These are phyloP conservation scores for Hypoxylon lenormandii DNA, from an alignment of 495 filamentous ascomycete genomes.

Conservation along the genomic window DNA sequence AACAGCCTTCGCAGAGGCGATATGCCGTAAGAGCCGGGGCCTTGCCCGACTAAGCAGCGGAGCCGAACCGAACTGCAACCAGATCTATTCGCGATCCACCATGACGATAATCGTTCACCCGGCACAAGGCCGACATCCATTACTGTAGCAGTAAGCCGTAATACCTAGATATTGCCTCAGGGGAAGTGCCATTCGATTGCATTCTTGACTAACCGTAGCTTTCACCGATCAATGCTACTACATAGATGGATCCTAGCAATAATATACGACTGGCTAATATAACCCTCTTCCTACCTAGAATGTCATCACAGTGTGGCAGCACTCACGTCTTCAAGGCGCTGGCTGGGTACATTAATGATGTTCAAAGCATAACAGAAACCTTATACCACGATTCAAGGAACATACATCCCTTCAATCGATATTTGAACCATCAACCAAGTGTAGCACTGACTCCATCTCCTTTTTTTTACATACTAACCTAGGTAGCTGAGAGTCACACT, in stretches of 20 bases:
- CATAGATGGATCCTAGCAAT: neutral
- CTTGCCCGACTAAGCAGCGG: constrained; percentile 16
- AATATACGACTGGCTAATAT: neutral
- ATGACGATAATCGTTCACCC: constrained; percentile 5
- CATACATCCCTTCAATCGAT: no score
- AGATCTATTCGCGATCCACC: constrained; percentile 3
- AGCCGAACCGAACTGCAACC: constrained; percentile 27
- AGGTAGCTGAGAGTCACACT: no score
- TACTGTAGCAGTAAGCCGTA: constrained; percentile 13
- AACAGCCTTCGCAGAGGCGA: constrained; percentile 6
- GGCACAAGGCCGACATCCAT: constrained; percentile 17
- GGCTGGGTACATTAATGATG: no score
- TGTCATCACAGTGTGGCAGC: no score
- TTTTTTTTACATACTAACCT: no score
- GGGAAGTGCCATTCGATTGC: neutral
- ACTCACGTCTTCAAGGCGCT: no score
- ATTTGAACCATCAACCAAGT: no score
- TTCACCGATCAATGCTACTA: neutral
- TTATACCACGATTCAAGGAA: no score
- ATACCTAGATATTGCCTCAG: constrained; percentile 9
- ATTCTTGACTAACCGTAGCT: neutral
- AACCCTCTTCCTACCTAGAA: no score
- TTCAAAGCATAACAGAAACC: no score
- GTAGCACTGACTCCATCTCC: no score
- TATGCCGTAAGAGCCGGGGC: constrained; percentile 15